Percentiles rank a stretch among this genome's conserved stretches.
phyloP scores from a whole-genome alignment of 257 asterid genomes.

The Solanum habrochaites region DNA sequence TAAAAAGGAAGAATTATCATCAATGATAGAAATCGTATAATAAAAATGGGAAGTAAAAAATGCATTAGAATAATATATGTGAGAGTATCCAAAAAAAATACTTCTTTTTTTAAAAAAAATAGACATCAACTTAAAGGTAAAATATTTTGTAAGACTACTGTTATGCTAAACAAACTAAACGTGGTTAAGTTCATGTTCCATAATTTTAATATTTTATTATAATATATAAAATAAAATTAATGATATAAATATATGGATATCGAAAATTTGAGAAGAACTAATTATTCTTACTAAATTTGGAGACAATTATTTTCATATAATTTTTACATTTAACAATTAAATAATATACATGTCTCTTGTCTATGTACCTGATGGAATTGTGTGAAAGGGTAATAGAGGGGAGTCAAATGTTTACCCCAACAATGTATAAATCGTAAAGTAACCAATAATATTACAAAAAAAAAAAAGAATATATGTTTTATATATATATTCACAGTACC shows the following conservation, averaged over 20 bases:
- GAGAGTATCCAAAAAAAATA: no score
- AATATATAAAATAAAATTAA: no score
- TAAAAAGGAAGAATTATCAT: neutral
- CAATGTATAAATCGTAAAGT: neutral
- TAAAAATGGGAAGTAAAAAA: neutral
- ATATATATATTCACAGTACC: neutral
- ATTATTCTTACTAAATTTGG: neutral
- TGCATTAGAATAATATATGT: neutral
- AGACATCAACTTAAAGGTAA: no score
- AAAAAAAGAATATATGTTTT: no score
- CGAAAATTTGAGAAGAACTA: neutral
- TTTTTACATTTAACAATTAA: no score
- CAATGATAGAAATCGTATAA: neutral
- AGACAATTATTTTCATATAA: neutral
- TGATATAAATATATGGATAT: no score
- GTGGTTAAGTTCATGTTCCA: neutral
- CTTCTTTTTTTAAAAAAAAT: no score
- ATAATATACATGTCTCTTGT: neutral
- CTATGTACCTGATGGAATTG: neutral
- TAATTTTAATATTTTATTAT: no score
- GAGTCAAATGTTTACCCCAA: neutral
- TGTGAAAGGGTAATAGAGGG: no score
- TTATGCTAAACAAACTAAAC: neutral
- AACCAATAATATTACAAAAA: neutral
- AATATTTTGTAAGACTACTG: neutral